phyloP scores from a whole-genome alignment of 1,139 yeast genomes.

The Kluyveromyces marxianus region DNA sequence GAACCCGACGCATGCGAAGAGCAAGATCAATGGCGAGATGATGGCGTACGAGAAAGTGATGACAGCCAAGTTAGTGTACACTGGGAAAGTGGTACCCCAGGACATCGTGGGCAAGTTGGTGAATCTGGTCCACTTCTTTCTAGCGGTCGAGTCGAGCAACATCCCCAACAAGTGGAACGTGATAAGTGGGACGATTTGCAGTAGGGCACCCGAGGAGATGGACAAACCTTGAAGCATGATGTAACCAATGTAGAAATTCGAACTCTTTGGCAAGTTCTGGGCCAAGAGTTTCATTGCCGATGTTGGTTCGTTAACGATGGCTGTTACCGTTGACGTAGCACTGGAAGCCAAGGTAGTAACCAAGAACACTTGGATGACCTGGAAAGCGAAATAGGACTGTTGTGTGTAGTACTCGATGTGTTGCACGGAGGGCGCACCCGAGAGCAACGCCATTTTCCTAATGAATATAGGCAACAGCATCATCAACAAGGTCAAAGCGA shows the following conservation, averaged over 20 bases:
- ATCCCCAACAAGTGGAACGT: conserved; percentile 63
- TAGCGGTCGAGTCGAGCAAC: conserved; percentile 69
- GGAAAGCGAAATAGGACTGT: conserved; percentile 62
- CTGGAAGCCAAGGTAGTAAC: conserved; percentile 66
- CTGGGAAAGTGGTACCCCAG: conserved; percentile 90
- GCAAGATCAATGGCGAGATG: conserved; percentile 70
- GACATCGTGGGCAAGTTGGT: conserved; percentile 52
- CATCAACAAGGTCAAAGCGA: conserved; percentile 78
- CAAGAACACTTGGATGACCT: conserved; percentile 62
- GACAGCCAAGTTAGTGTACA: conserved; percentile 74
- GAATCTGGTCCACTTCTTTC: conserved; percentile 78
- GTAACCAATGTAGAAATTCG: conserved; percentile 75
- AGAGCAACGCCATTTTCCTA: conserved; percentile 53
- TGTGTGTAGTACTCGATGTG: conserved; percentile 68
- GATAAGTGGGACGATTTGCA: conserved; percentile 69
- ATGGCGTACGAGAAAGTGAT: conserved; percentile 73
- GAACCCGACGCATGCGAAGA: conserved; percentile 65
- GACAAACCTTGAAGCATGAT: conserved; percentile 76
- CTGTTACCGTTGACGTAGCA: conserved; percentile 65
- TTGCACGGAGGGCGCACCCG: conserved; percentile 61
- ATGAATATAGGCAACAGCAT: conserved; percentile 67
- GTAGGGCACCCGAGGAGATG: conserved; percentile 68
- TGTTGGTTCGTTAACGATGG: conserved; percentile 56
- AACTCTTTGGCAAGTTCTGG: conserved; percentile 73
- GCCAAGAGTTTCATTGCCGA: conserved; percentile 66